Evolutionary conservation across 441 rosid species (phyloP), one percentile per base, ranked within the genome.

Genomic region (Adansonia madagascariensis): DNA sequence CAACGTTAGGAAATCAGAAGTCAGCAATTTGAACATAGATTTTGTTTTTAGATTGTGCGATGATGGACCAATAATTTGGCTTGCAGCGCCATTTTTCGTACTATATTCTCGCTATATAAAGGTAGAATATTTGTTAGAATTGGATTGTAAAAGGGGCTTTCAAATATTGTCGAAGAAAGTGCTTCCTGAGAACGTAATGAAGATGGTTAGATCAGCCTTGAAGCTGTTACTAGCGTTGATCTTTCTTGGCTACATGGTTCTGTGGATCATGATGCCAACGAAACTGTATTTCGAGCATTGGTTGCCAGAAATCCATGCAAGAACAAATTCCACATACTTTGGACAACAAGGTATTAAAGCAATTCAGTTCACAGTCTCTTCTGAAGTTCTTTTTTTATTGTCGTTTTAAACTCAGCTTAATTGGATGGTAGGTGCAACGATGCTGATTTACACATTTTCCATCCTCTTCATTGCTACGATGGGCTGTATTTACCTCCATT

Each of bases 211-310:
- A 82, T 35, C 75, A 67, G 75, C 64, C 20, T 83, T 85, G 63
- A 76, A 18, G 75, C 20, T 85, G 56, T 20, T 80, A n/a, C 7
- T 71, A 15, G 24, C 62, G 4, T 44, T 79, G 55, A 52, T 86
- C 41, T 83, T 85, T 77, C 71, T 88, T 62, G 90, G 89, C 5
- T 85, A 85, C 83, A 68, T 87, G 39, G 46, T 86, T 83, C 66
- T 89, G 24, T 90, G 92, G 89, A 18, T 79, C 73, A 68, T 90
- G 86, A 78, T 46, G 73, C 86, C 92, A 10, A 85, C 89, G 1
- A 78, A 84, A 24, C 59, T 75, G 1, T 85, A 74, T 68, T 85
- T 76, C 52, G 14, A 46, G 2, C 70, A 68, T 15, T 87, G 90
- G 90, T 53, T 71, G 50, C 87, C 86, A 60, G 11, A 78, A 14